Conservation (phyloP, 2,329 filamentous ascomycete species). For the Verticillium zaregamsianum region DNA sequence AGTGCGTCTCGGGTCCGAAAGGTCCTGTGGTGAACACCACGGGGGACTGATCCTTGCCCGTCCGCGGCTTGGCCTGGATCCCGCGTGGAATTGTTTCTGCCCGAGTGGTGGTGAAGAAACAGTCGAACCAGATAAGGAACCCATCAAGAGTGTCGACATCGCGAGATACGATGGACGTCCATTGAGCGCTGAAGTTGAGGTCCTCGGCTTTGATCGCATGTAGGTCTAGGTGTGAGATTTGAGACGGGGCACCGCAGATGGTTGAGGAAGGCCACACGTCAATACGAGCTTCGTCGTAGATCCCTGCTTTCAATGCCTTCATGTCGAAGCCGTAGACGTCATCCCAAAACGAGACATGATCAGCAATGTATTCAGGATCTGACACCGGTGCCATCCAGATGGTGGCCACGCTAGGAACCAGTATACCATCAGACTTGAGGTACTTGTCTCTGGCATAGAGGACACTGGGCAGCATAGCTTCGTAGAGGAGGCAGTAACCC, state of each 20-base stretch:
- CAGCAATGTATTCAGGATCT: conserved; percentile 71
- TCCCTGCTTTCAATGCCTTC: conserved; percentile 79
- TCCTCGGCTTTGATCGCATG: conserved; percentile 69
- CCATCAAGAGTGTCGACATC: conserved; percentile 73
- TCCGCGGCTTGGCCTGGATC: conserved; percentile 50
- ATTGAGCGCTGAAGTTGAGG: conserved; percentile 69
- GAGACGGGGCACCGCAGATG: conserved; percentile 54
- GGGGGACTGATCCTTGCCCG: neutral
- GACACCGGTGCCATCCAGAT: conserved; percentile 78
- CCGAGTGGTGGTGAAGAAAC: conserved; percentile 71
- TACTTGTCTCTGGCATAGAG: conserved; percentile 85
- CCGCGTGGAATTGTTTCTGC: conserved; percentile 41
- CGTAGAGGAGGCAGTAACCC: conserved; percentile 90
- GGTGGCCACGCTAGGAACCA: conserved; percentile 82
- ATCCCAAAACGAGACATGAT: conserved; percentile 81
- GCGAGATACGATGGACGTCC: conserved; percentile 55
- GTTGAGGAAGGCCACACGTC: conserved; percentile 61
- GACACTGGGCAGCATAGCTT: conserved; percentile 93
- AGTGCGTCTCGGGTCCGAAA: conserved; percentile 73
- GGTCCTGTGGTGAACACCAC: conserved; percentile 90
- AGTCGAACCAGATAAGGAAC: conserved; percentile 91
- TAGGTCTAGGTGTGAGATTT: conserved; percentile 74
- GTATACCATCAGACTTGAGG: conserved; percentile 71
- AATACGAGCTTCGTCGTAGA: conserved; percentile 78
- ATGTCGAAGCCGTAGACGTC: conserved; percentile 95